Evolutionary conservation across 192 early-diverging fungal species (phyloP).

Genomic region (Phycomyces blakesleeanus): DNA sequence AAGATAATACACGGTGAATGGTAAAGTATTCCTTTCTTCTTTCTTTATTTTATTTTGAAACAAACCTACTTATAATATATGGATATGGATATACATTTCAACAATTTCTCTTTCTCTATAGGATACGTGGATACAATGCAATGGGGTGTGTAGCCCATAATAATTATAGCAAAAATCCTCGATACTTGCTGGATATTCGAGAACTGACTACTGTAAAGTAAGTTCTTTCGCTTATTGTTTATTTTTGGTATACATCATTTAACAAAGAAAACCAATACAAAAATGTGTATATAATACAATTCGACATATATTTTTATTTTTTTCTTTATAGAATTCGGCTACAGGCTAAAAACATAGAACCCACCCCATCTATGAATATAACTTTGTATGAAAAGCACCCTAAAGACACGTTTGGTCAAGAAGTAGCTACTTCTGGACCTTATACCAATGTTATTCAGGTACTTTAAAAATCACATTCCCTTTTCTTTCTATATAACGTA

Average conservation of each 20-base stretch:
- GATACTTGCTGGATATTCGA: constrained; percentile 57
- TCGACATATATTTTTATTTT: not conserved
- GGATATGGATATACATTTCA: too few species aligned
- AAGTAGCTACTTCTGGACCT: constrained; percentile 54
- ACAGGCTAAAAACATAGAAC: constrained; percentile 57
- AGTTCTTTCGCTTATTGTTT: too few species aligned
- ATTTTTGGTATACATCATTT: too few species aligned
- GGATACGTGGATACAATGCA: constrained; percentile 52
- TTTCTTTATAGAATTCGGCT: constrained; percentile 64
- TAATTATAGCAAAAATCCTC: constrained; percentile 60
- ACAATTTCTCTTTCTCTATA: too few species aligned
- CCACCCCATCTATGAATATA: constrained; percentile 65
- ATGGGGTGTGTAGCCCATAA: constrained; percentile 57
- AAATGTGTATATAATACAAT: too few species aligned
- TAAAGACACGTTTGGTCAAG: constrained; percentile 43
- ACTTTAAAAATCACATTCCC: not conserved
- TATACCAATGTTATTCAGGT: constrained; percentile 52
- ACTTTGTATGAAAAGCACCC: constrained; percentile 60
- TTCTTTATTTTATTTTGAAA: too few species aligned
- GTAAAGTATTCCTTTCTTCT: constrained; percentile 35
- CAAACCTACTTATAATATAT: too few species aligned
- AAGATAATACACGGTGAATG: constrained; percentile 54
- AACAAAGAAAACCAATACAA: too few species aligned
- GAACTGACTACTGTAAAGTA: constrained; percentile 59
- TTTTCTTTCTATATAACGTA: not conserved